Percentiles rank a stretch among this genome's conserved stretches.
phyloP scores from a whole-genome alignment of 108 stramenopile genomes.

The Heterococcus sp. region DNA sequence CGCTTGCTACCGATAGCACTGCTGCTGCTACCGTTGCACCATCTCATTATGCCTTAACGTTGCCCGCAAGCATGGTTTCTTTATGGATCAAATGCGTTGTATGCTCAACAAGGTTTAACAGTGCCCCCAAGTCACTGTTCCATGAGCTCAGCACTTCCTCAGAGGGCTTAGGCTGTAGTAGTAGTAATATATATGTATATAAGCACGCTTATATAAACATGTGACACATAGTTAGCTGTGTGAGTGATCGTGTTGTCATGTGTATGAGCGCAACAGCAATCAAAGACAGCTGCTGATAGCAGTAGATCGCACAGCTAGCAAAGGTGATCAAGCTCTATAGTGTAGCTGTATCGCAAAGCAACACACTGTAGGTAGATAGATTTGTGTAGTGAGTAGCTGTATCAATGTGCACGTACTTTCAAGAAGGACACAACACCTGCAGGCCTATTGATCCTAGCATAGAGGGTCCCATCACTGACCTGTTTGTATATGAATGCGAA shows the following conservation, averaged over 20 bases:
- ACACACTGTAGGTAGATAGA: too few species aligned
- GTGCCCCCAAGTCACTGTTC: slow-evolving; percentile 81
- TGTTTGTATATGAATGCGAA: slow-evolving; percentile 7
- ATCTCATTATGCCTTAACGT: not conserved
- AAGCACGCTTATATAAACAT: too few species aligned
- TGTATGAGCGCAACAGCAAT: too few species aligned
- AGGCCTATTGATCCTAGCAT: slow-evolving; percentile 80
- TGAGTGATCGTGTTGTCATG: too few species aligned
- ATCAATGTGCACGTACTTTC: slow-evolving; percentile 6
- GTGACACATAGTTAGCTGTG: too few species aligned
- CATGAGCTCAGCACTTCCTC: slow-evolving; percentile 87
- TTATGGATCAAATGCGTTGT: slow-evolving; percentile 95
- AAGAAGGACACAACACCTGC: slow-evolving; percentile 65
- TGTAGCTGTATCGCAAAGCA: too few species aligned
- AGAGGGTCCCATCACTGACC: slow-evolving; percentile 40
- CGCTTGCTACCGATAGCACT: too few species aligned
- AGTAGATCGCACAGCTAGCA: too few species aligned
- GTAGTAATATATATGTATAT: too few species aligned
- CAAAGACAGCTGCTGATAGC: too few species aligned
- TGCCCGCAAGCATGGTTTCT: slow-evolving; percentile 66
- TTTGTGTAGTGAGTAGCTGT: not conserved
- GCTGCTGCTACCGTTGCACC: too few species aligned
- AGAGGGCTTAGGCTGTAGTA: slow-evolving; percentile 61
- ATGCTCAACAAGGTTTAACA: slow-evolving; percentile 85
- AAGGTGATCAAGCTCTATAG: too few species aligned